Evolutionary conservation across 768 basidiomycete species (phyloP), one percentile per base, ranked within the genome.

Genomic region (Cystoderma amianthinum): DNA sequence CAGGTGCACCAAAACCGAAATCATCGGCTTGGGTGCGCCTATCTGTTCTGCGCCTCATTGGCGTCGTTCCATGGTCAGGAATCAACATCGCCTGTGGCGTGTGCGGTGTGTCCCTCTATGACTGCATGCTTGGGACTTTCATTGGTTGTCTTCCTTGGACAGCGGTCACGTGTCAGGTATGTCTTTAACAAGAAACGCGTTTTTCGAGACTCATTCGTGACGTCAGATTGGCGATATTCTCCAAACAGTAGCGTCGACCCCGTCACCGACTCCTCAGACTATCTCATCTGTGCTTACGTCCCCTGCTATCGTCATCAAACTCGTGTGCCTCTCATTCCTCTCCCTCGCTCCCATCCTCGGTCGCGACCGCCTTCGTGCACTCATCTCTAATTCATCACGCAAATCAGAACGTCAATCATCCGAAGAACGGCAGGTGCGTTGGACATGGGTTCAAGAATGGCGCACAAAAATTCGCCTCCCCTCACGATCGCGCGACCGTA

Each of bases 51-150:
- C 80, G 94, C 37, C 80, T 95, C 44, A 78, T 95, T 52, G 94
- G 94, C 15, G 79, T 97, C 41, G 90, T 96, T 3, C 94, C 94
- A 4, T 97, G 94, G 94, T 90, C 88, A 43, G 92, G 90, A 44
- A 91, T 97, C 70, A 97, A 97, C 60, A 86, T 97, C 44, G 93
- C 93, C 34, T 95, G 86, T 61, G 93, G 93, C 39, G 90, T 95
- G 19, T 88, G 86, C 51, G 85, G 86, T 23, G 90, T 97, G 12
- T 65, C 79, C 5, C 54, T 88, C 37, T 56, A 65, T 43, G 85
- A 91, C 57, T 91, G 88, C 54, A 68, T 82, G 55, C 64, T 91
- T 38, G 89, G 87, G 25, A 73, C 82, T 4, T 90, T 92, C 64
- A 88, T 92, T 42, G 89, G 89, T 2, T 76, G 78, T 41, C 59